Percentiles rank a stretch among this genome's conserved stretches.
These are phyloP conservation scores for Saccharum officinarum DNA, from an alignment of 176 grass and related monocot species.

Conservation along the genomic window DNA sequence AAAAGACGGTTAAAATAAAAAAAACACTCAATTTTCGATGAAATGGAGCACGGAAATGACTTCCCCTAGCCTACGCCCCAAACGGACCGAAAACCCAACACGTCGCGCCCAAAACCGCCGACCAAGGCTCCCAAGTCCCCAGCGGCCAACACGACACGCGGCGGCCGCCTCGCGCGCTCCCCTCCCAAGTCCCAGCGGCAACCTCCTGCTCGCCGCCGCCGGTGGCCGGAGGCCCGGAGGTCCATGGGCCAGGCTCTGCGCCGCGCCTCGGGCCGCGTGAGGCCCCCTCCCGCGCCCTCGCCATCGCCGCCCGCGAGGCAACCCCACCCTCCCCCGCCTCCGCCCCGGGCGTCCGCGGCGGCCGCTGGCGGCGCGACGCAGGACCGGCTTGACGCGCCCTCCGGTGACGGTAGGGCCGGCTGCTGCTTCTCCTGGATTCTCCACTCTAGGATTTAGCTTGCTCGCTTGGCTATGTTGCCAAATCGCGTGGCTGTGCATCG, in stretches of 20 bases:
- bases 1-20: no score
- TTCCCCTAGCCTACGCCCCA: background rate
- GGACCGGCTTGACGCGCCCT: constrained; percentile 36
- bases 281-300: background rate
- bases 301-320: constrained; percentile 16
- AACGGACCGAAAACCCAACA: constrained; percentile 18
- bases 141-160: background rate
- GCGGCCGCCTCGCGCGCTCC: constrained; percentile 15
- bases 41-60: background rate
- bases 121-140: background rate
- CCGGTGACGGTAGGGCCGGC: constrained; percentile 26
- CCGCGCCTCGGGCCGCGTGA: constrained; percentile 37
- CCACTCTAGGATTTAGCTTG: background rate
- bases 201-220: constrained; percentile 1
- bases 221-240: background rate
- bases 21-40: no score
- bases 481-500: background rate
- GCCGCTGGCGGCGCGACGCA: constrained; percentile 25
- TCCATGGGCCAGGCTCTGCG: constrained; percentile 61
- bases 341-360: constrained; percentile 3
- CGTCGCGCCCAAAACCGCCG: constrained; percentile 19
- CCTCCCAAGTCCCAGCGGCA: background rate
- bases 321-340: background rate
- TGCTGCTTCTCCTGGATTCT: background rate
- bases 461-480: background rate